A percentile compares a stretch with the other conserved stretches of the same genome.
These are phyloP conservation scores for Calocybe gangraenosa DNA, from an alignment of 768 basidiomycete species.

Conservation along the genomic window DNA sequence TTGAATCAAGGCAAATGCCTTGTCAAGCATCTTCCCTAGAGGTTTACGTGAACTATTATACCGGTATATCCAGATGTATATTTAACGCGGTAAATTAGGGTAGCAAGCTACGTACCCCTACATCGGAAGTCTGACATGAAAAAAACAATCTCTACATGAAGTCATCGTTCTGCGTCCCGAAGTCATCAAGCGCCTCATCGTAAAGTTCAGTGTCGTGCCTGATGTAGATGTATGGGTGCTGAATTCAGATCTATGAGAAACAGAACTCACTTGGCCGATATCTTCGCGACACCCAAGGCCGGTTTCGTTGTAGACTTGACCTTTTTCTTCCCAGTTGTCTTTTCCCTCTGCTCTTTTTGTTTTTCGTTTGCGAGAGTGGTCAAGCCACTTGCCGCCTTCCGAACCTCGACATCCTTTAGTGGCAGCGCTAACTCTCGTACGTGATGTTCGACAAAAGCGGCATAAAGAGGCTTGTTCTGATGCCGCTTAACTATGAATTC, in stretches of 20 bases:
- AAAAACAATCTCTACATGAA: slow-evolving; percentile 70
- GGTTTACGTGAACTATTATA: too few relatives aligned
- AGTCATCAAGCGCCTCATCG: slow-evolving; percentile 90
- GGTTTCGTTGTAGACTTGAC: slow-evolving; percentile 69
- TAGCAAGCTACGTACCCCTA: too few relatives aligned
- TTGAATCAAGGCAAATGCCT: too few relatives aligned
- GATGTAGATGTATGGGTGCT: slow-evolving; percentile 11
- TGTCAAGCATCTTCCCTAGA: too few relatives aligned
- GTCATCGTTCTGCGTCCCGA: slow-evolving; percentile 68
- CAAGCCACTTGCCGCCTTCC: slow-evolving; percentile 81
- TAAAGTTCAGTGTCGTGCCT: slow-evolving; percentile 80
- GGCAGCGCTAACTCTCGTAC: slow-evolving; percentile 70
- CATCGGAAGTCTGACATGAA: too few relatives aligned
- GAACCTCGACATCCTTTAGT: slow-evolving; percentile 86
- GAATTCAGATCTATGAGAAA: not conserved
- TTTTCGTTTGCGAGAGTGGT: slow-evolving; percentile 94
- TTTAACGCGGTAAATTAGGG: too few relatives aligned
- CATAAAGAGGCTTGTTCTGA: slow-evolving; percentile 77
- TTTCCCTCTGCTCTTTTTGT: slow-evolving; percentile 85
- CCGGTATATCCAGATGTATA: too few relatives aligned
- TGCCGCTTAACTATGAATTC: slow-evolving; percentile 75
- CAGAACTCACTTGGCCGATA: slow-evolving; percentile 51
- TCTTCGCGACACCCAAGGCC: slow-evolving; percentile 67
- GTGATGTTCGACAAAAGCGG: slow-evolving; percentile 81
- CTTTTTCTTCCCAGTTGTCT: slow-evolving; percentile 89